These are phyloP conservation scores for Stereum hirsutum DNA, from an alignment of 1,284 basidiomycete genomes.

Conservation along the genomic window DNA sequence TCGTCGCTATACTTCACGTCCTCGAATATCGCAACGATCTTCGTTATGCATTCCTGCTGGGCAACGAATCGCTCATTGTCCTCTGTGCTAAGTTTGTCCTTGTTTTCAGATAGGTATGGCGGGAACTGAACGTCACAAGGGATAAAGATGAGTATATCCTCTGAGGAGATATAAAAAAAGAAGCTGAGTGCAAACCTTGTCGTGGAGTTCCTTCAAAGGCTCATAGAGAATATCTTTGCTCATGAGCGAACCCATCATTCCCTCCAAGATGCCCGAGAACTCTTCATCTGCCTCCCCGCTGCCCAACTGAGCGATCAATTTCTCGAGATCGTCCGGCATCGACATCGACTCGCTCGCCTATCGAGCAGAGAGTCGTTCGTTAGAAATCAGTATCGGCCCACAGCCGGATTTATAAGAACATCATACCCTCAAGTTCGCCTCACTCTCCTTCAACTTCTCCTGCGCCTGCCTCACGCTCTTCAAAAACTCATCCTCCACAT, in stretches of 20 bases:
- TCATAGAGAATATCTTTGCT: constrained; percentile 91
- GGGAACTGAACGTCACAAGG: constrained; percentile 62
- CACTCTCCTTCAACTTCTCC: constrained; percentile 72
- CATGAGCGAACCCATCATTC: constrained; percentile 93
- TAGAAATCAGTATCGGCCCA: neutral
- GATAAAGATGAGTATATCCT: neutral
- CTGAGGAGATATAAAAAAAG: neutral
- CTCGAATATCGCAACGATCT: constrained; percentile 73
- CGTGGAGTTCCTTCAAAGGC: constrained; percentile 81
- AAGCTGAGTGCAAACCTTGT: constrained; percentile 48
- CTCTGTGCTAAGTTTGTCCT: constrained; percentile 37
- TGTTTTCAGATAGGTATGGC: constrained; percentile 56
- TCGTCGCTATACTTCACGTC: constrained; percentile 57
- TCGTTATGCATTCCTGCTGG: constrained; percentile 57
- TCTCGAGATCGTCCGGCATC: constrained; percentile 33
- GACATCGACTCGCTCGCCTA: constrained; percentile 23
- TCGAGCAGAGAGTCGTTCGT: neutral
- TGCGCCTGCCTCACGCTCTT: constrained; percentile 72
- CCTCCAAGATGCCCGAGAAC: constrained; percentile 74
- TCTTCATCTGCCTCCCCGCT: constrained; percentile 47
- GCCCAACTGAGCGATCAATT: constrained; percentile 37
- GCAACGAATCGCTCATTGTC: constrained; percentile 65
- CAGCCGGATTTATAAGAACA: neutral
- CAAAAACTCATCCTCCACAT: constrained; percentile 52
- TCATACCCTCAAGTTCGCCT: constrained; percentile 43